phyloP scores from a whole-genome alignment of 352 stramenopile species.

The Globisporangium cederbergense region DNA sequence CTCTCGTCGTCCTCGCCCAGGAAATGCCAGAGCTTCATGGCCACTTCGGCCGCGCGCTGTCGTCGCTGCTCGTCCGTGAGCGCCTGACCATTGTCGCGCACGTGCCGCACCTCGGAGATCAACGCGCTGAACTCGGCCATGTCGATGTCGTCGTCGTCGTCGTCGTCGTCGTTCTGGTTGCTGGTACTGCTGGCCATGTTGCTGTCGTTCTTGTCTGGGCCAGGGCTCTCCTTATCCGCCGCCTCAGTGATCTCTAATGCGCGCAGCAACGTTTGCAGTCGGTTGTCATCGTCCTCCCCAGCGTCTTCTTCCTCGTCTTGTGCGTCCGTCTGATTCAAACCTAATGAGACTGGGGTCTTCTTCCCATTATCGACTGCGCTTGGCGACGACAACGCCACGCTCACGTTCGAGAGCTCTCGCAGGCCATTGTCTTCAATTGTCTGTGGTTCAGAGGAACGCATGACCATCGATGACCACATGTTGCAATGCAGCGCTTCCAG shows the following conservation, averaged over 20 bases:
- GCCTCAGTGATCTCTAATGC: conserved; percentile 37
- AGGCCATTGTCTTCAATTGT: conserved; percentile 2
- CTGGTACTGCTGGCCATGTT: not conserved
- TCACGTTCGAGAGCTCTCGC: conserved; percentile 17
- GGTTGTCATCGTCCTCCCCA: conserved; percentile 27
- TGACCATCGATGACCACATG: conserved; percentile 79
- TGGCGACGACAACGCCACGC: conserved; percentile 11
- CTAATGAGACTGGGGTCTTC: conserved; percentile 8
- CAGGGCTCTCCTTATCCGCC: conserved; percentile 3
- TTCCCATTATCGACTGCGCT: not conserved
- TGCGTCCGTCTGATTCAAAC: conserved; percentile 4
- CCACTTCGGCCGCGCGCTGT: conserved; percentile 64
- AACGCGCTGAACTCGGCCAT: conserved; percentile 61
- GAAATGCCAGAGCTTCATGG: conserved; percentile 75
- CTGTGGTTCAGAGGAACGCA: conserved; percentile 7
- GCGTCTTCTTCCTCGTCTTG: conserved; percentile 5
- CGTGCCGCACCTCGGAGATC: conserved; percentile 58
- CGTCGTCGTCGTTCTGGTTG: conserved; percentile 3
- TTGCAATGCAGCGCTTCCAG: conserved; percentile 75
- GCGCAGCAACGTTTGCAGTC: conserved; percentile 43
- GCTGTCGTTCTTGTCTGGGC: not conserved
- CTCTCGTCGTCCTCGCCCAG: conserved; percentile 45
- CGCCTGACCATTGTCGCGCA: conserved; percentile 48
- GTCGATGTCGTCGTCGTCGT: conserved; percentile 48
- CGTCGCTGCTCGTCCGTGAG: conserved; percentile 63